Conservation (phyloP, 495 filamentous ascomycete species). For the Tuber magnatum region DNA sequence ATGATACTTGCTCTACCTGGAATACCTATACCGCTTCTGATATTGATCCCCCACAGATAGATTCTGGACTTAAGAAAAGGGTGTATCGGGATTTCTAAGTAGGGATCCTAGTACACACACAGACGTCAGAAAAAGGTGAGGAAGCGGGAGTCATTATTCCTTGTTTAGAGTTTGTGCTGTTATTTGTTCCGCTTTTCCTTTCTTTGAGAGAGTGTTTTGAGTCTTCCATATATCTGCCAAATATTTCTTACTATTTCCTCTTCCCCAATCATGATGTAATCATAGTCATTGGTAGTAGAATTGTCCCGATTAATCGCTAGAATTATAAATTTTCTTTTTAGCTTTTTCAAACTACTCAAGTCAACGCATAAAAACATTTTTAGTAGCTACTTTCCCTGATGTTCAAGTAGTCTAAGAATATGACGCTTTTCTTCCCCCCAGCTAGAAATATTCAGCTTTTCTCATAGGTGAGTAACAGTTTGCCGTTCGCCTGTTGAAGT, state of each 20-base stretch:
- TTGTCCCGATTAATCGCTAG: background rate
- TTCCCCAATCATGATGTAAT: background rate
- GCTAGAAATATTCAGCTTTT: too few species aligned
- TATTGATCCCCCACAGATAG: slow-evolving; percentile 11
- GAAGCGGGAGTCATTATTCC: background rate
- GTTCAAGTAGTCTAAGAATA: background rate
- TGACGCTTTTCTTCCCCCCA: background rate
- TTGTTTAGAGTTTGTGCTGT: background rate
- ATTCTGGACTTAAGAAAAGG: slow-evolving; percentile 25
- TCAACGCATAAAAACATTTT: background rate
- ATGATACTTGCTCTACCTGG: slow-evolving; percentile 26
- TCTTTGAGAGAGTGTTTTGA: background rate
- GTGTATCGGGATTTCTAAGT: background rate
- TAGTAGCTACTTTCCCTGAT: background rate
- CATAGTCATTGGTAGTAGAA: background rate
- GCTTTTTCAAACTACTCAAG: background rate
- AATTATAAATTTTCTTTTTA: background rate
- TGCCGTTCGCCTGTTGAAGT: background rate
- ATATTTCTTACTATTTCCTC: background rate
- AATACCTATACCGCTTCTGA: slow-evolving; percentile 16
- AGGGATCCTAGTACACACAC: background rate
- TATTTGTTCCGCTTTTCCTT: background rate
- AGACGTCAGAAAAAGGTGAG: too few species aligned
- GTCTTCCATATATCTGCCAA: background rate
- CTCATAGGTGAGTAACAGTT: background rate